These are phyloP conservation scores for Agaricus sinodeliciosus DNA, from an alignment of 768 basidiomycete species.

Conservation along the genomic window DNA sequence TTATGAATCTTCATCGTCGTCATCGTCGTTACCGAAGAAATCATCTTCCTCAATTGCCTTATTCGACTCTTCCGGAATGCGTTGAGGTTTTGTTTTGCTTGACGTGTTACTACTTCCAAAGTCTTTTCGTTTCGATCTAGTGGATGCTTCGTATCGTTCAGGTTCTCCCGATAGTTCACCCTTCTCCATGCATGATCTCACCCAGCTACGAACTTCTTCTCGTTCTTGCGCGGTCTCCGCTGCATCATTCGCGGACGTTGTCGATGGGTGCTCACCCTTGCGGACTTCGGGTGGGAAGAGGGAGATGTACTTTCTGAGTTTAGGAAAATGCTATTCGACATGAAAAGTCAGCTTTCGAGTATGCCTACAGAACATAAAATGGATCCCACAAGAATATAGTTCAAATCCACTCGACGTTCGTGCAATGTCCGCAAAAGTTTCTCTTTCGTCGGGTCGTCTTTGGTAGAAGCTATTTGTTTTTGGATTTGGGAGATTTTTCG, in stretches of 20 bases:
- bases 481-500: constrained; percentile 72
- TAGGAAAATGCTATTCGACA: constrained; percentile 65
- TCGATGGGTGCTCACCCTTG: constrained; percentile 23
- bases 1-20: constrained; percentile 14
- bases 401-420: constrained; percentile 78
- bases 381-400: constrained; percentile 74
- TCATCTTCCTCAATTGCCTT: constrained; percentile 26
- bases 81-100: neutral
- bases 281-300: constrained; percentile 73
- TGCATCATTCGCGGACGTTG: constrained; percentile 19
- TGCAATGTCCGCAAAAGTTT: constrained; percentile 43
- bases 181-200: constrained; percentile 50
- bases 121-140: constrained; percentile 6
- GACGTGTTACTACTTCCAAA: constrained; percentile 5
- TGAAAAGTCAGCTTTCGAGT: neutral
- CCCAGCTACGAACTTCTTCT: constrained; percentile 52
- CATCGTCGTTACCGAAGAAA: constrained; percentile 36
- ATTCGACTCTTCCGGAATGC: constrained; percentile 5
- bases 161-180: constrained; percentile 57
- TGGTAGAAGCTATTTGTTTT: constrained; percentile 35
- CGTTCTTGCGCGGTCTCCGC: constrained; percentile 43
- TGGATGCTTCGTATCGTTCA: constrained; percentile 33
- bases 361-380: neutral
- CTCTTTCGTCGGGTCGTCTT: constrained; percentile 28
- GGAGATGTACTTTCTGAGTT: constrained; percentile 82